These are phyloP conservation scores for Vitis hybrid DNA, from an alignment of 177 flowering plant genomes.

Conservation along the genomic window DNA sequence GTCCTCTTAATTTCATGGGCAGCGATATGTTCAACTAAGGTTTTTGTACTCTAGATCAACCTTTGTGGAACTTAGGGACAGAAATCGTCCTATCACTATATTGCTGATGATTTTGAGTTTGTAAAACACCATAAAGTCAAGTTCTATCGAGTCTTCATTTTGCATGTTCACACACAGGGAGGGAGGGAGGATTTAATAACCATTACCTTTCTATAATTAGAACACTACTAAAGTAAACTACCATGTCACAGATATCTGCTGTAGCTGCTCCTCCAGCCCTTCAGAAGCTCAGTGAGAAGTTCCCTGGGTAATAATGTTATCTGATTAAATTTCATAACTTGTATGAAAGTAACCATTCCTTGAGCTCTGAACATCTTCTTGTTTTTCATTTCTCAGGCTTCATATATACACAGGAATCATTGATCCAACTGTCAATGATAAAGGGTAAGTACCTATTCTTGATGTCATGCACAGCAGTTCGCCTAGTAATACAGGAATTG, in stretches of 20 bases:
- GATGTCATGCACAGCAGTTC: neutral
- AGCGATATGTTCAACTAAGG: neutral
- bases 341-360: neutral
- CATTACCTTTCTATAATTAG: too few relatives aligned
- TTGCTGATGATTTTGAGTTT: neutral
- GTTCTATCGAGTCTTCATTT: neutral
- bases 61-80: neutral
- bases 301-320: conserved; percentile 68
- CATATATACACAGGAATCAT: conserved; percentile 90
- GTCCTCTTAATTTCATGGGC: too few relatives aligned
- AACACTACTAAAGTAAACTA: neutral
- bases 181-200: too few relatives aligned
- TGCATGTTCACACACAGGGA: neutral
- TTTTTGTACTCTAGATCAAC: neutral
- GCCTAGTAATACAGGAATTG: neutral
- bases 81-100: neutral
- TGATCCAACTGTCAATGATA: conserved; percentile 80
- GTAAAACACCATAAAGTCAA: too few relatives aligned
- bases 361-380: neutral
- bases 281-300: conserved; percentile 85
- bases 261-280: conserved; percentile 97
- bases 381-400: conserved; percentile 53
- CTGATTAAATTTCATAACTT: neutral
- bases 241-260: conserved; percentile 68
- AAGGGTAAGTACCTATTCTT: conserved; percentile 54